phyloP scores from a whole-genome alignment of 768 basidiomycete species.

The Paxillus ammoniavirescens region DNA sequence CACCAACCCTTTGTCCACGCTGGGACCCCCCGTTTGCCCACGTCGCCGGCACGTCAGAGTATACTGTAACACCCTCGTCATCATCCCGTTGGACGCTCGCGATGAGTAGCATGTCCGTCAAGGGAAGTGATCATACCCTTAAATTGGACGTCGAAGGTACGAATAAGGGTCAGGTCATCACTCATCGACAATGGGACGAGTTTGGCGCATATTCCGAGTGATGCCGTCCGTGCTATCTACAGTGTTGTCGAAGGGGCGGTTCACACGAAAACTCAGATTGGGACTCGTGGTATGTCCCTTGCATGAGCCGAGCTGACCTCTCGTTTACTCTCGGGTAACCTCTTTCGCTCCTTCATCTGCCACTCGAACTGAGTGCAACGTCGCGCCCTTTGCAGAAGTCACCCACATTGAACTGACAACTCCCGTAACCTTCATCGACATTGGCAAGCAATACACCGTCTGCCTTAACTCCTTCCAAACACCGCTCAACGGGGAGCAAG shows the following conservation, averaged over 20 bases:
- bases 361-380: no score
- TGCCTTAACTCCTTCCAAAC: background rate
- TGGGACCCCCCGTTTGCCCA: slow-evolving; percentile 25
- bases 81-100: slow-evolving; percentile 42
- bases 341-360: background rate
- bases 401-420: slow-evolving; percentile 45
- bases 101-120: slow-evolving; percentile 37
- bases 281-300: no score
- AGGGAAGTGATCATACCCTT: slow-evolving; percentile 25
- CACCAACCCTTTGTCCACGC: slow-evolving; percentile 26
- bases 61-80: slow-evolving; percentile 34
- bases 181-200: slow-evolving; percentile 43
- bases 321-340: no score
- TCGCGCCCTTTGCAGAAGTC: slow-evolving; percentile 12
- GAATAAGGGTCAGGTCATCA: no score
- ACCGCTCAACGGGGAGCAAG: no score
- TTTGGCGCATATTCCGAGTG: slow-evolving; percentile 32
- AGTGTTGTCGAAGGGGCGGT: no score
- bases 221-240: slow-evolving; percentile 17
- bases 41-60: slow-evolving; percentile 29
- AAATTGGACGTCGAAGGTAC: slow-evolving; percentile 26
- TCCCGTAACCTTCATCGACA: slow-evolving; percentile 19
- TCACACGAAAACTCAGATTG: no score
- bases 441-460: background rate
- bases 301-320: no score